phyloP scores from a whole-genome alignment of 2,329 filamentous ascomycete species.

The Xylariaceae sp. region DNA sequence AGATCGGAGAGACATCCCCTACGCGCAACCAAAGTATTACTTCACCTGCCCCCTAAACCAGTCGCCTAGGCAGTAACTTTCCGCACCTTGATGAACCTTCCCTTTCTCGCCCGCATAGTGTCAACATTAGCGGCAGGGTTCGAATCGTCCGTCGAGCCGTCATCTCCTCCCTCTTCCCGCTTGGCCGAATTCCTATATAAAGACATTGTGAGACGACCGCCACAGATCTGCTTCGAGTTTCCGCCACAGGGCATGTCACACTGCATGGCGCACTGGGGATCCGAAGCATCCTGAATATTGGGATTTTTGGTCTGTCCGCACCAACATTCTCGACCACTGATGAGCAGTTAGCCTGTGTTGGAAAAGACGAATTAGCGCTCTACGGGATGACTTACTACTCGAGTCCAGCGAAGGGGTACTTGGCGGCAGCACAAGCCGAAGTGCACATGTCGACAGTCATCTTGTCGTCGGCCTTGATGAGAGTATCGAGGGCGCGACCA shows the following conservation, averaged over 20 bases:
- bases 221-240: slow-evolving; percentile 11
- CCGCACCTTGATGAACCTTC: slow-evolving; percentile 9
- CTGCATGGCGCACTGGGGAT: slow-evolving; percentile 14
- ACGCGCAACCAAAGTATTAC: neutral
- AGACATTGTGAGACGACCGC: slow-evolving; percentile 8
- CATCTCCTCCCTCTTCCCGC: too few species aligned
- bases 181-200: slow-evolving; percentile 6
- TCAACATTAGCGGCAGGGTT: neutral
- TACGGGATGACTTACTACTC: too few species aligned
- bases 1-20: too few species aligned
- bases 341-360: too few species aligned
- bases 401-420: slow-evolving; percentile 6
- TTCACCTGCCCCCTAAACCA: neutral
- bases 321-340: slow-evolving; percentile 10
- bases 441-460: slow-evolving; percentile 10
- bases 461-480: slow-evolving; percentile 6
- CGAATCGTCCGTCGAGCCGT: neutral
- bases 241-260: slow-evolving; percentile 16
- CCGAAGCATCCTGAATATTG: slow-evolving; percentile 11
- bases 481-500: slow-evolving; percentile 3
- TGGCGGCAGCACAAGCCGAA: slow-evolving; percentile 2
- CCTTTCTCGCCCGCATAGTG: slow-evolving; percentile 9
- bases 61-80: neutral
- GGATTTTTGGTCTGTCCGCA: slow-evolving; percentile 3
- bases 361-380: too few species aligned